phyloP scores from a whole-genome alignment of 169 alveolate species.

The Eimeria nieschulzi region DNA sequence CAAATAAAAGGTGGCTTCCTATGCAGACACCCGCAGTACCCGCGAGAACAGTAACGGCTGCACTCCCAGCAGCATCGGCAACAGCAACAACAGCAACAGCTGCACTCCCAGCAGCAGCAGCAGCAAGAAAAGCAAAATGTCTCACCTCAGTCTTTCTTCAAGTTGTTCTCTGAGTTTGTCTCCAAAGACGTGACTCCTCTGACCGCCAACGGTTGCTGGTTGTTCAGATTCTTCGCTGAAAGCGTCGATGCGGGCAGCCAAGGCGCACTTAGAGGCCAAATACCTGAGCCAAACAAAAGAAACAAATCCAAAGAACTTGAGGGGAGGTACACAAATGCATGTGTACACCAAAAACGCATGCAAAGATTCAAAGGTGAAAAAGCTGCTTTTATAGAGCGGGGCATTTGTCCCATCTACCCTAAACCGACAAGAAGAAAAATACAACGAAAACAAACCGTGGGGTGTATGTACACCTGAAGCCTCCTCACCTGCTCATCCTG shows the following conservation, averaged over 20 bases:
- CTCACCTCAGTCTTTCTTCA: constrained; percentile 92
- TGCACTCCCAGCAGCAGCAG: neutral
- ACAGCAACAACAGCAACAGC: neutral
- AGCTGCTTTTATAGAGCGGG: no score
- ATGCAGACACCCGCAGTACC: neutral
- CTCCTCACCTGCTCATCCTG: constrained; percentile 70
- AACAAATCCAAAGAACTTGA: neutral
- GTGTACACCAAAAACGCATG: neutral
- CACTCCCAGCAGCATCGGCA: neutral
- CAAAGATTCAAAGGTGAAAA: neutral
- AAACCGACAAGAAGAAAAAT: neutral
- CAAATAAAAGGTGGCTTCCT: neutral
- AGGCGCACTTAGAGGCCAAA: constrained; percentile 97
- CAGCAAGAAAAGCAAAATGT: constrained; percentile 82
- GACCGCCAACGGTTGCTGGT: neutral
- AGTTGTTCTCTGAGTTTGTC: constrained; percentile 93
- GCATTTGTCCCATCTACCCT: no score
- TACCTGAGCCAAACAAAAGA: constrained; percentile 86
- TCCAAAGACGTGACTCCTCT: constrained; percentile 91
- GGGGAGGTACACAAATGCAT: neutral
- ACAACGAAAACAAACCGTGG: neutral
- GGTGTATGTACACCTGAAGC: neutral
- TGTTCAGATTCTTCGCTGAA: constrained; percentile 82
- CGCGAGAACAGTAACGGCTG: neutral
- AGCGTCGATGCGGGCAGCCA: constrained; percentile 97